A percentile compares a stretch with the other conserved stretches of the same genome.
phyloP scores from a whole-genome alignment of 1,139 yeast species.

The Suhomyces wounanorum region DNA sequence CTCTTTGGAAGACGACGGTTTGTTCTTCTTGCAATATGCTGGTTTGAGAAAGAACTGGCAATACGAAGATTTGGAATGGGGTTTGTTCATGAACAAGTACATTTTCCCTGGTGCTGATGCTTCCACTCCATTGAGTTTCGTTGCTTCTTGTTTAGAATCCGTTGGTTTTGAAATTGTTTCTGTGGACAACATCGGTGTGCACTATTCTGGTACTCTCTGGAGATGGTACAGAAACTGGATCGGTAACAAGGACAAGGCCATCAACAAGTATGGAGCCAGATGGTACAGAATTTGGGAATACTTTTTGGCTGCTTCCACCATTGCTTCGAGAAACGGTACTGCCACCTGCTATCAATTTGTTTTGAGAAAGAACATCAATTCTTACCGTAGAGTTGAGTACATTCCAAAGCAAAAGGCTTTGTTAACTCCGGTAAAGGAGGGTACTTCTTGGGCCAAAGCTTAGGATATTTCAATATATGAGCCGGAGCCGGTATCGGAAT shows the following conservation, averaged over 20 bases:
- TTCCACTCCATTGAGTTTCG: conserved; percentile 88
- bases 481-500: conserved; percentile 1
- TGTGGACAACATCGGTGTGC: conserved; percentile 88
- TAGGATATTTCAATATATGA: conserved; percentile 4
- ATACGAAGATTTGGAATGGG: conserved; percentile 93
- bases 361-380: conserved; percentile 84
- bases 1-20: conserved; percentile 88
- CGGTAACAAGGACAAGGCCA: conserved; percentile 74
- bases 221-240: conserved; percentile 96
- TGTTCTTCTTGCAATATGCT: conserved; percentile 84
- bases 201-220: conserved; percentile 90
- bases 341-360: conserved; percentile 92
- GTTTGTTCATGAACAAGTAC: conserved; percentile 93
- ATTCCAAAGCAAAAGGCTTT: conserved; percentile 79
- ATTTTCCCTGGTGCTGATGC: conserved; percentile 98
- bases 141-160: conserved; percentile 72
- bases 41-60: conserved; percentile 94
- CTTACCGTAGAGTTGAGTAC: conserved; percentile 81
- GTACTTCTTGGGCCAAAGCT: conserved; percentile 45
- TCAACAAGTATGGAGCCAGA: conserved; percentile 79
- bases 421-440: conserved; percentile 59
- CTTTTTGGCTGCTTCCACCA: conserved; percentile 79
- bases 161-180: conserved; percentile 86
- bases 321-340: conserved; percentile 89
- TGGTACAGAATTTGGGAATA: conserved; percentile 96